These are phyloP conservation scores for Allium cepa DNA, from an alignment of 106 monocot species.

Conservation along the genomic window DNA sequence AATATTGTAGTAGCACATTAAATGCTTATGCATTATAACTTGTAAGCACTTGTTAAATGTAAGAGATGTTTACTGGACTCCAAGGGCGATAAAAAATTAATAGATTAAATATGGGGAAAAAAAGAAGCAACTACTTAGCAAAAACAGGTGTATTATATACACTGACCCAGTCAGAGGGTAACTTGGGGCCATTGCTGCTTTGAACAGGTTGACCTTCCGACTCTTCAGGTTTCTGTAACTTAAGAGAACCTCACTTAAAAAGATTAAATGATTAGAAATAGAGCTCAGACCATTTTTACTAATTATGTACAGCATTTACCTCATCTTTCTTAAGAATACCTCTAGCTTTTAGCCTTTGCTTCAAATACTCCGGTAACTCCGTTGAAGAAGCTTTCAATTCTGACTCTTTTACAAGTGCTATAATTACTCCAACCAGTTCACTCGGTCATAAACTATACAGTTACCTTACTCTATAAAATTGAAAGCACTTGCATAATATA, in stretches of 20 bases:
- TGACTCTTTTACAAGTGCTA: slow-evolving; percentile 19
- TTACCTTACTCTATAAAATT: not conserved
- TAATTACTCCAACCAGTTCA: too few relatives aligned
- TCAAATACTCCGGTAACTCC: slow-evolving; percentile 83
- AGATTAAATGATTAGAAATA: too few relatives aligned
- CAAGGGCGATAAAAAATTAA: not conserved
- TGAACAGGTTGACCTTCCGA: slow-evolving; percentile 10
- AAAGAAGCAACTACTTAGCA: too few relatives aligned
- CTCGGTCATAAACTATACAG: too few relatives aligned
- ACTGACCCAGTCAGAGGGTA: slow-evolving; percentile 91
- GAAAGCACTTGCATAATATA: not conserved
- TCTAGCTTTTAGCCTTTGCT: slow-evolving; percentile 74
- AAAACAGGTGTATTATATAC: not conserved
- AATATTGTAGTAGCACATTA: not conserved
- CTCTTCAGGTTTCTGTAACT: slow-evolving; percentile 28
- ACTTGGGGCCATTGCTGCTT: slow-evolving; percentile 6
- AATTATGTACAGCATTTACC: slow-evolving; percentile 12
- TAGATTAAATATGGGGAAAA: too few relatives aligned
- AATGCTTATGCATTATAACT: not conserved
- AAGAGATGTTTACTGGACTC: not conserved
- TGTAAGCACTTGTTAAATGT: not conserved
- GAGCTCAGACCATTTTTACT: slow-evolving; percentile 18
- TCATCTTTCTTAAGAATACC: slow-evolving; percentile 75
- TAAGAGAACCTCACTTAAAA: not conserved
- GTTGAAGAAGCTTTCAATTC: slow-evolving; percentile 31